These are phyloP conservation scores for Coix lacrymajobi DNA, from an alignment of 176 grass and related monocot genomes.

Conservation along the genomic window DNA sequence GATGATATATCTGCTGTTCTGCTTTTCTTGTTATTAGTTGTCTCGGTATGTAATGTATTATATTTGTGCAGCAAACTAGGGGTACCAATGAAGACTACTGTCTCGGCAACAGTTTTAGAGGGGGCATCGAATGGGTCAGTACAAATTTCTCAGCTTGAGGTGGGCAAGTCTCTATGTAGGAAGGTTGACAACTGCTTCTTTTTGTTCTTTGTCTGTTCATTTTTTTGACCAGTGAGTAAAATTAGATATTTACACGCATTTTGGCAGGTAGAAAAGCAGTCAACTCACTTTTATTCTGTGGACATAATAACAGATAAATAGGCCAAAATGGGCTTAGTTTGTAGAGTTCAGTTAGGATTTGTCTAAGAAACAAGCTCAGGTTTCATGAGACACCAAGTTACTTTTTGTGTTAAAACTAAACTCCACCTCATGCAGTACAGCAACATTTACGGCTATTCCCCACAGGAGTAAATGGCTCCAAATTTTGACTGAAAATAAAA, in stretches of 20 bases:
- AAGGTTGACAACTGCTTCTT: constrained; percentile 47
- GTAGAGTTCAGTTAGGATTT: constrained; percentile 71
- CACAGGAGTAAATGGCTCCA: too few species aligned
- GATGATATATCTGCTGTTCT: not conserved
- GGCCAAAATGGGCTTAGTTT: constrained; percentile 67
- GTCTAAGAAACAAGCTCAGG: too few species aligned
- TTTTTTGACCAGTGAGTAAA: not conserved
- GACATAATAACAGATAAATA: constrained; percentile 84
- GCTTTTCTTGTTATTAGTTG: too few species aligned
- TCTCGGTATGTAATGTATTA: too few species aligned
- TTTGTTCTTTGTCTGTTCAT: constrained; percentile 17
- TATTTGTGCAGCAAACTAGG: too few species aligned
- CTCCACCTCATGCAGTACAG: too few species aligned
- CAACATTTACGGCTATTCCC: too few species aligned
- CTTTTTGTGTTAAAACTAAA: too few species aligned
- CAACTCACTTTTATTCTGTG: constrained; percentile 95
- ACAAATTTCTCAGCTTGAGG: constrained; percentile 50
- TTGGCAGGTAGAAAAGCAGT: constrained; percentile 90
- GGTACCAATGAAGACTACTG: too few species aligned
- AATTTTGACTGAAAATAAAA: too few species aligned
- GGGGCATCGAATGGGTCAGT: constrained; percentile 65
- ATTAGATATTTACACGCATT: constrained; percentile 13
- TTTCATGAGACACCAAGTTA: too few species aligned
- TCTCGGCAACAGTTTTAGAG: too few species aligned
- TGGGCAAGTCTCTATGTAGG: constrained; percentile 50